phyloP scores from a whole-genome alignment of 352 stramenopile genomes.

The Phytophthora cajani region DNA sequence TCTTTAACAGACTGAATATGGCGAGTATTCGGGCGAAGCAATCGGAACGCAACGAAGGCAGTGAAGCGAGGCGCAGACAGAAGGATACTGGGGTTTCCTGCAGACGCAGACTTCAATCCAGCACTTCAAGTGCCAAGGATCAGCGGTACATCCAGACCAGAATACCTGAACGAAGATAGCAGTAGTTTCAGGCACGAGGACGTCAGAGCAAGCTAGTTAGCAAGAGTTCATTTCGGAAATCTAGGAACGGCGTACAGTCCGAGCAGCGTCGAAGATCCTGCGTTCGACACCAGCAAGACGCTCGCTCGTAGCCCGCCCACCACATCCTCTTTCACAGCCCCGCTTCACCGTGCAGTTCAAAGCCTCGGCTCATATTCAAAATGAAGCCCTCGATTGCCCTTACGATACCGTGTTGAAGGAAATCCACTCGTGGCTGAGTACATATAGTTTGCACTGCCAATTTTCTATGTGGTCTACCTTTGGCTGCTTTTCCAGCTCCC shows the following conservation, averaged over 20 bases:
- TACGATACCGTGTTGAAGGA: background rate
- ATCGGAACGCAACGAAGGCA: background rate
- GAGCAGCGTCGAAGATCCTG: background rate
- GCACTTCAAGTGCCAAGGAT: background rate
- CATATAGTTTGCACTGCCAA: slow-evolving; percentile 19
- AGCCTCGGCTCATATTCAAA: slow-evolving; percentile 4
- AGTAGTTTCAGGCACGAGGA: no score
- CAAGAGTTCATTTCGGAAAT: no score
- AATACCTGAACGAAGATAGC: no score
- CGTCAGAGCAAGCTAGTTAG: background rate
- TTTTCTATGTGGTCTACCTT: slow-evolving; percentile 15
- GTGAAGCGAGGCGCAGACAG: background rate
- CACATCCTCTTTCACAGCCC: slow-evolving; percentile 6
- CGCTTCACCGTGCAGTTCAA: background rate
- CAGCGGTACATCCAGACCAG: background rate
- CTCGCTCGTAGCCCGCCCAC: background rate
- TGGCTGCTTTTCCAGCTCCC: slow-evolving; percentile 7
- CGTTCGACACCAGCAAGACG: background rate
- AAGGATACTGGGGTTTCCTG: background rate
- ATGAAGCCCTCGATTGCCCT: slow-evolving; percentile 3
- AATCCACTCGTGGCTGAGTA: slow-evolving; percentile 27
- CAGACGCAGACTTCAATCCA: no score
- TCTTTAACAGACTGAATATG: slow-evolving; percentile 11
- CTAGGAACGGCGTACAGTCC: no score
- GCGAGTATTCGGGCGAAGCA: slow-evolving; percentile 5